These are phyloP conservation scores for Sclerotinia glacialis DNA, from an alignment of 2,329 filamentous ascomycete genomes.

Conservation along the genomic window DNA sequence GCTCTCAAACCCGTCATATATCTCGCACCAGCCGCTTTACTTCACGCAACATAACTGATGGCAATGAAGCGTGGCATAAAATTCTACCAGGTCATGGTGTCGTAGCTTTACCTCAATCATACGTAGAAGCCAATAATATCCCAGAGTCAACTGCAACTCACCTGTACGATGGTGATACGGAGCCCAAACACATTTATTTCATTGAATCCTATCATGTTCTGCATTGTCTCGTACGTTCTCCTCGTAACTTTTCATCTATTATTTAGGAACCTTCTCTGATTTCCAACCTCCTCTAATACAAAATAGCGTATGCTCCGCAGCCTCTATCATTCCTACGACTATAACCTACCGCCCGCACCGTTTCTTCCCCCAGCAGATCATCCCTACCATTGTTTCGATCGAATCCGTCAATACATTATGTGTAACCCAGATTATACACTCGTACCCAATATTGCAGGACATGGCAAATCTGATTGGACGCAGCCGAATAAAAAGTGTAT, in stretches of 20 bases:
- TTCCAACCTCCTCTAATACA: not conserved
- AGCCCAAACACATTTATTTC: conserved; percentile 15
- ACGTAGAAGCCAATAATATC: not conserved
- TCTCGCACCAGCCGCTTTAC: not conserved
- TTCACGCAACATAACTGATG: conserved; percentile 3
- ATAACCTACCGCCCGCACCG: no score
- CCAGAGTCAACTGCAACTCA: not conserved
- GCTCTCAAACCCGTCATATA: not conserved
- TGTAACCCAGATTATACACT: conserved; percentile 23
- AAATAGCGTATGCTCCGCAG: conserved; percentile 7
- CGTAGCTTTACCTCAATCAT: not conserved
- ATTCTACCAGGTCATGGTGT: conserved; percentile 7
- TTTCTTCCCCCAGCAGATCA: not conserved
- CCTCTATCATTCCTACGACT: not conserved
- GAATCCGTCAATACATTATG: conserved; percentile 22
- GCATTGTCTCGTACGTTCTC: conserved; percentile 7
- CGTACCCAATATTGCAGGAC: conserved; percentile 9
- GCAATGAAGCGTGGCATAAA: conserved; percentile 3
- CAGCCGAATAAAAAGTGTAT: conserved; percentile 7
- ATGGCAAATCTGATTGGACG: not conserved
- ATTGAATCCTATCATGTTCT: conserved; percentile 17
- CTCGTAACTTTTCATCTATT: not conserved
- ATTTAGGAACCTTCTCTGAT: rapidly evolving
- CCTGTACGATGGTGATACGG: not conserved
- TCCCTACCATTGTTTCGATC: conserved; percentile 21